Evolutionary conservation across 73 alveolate species (phyloP).

Genomic region (Loxodes magnus): DNA sequence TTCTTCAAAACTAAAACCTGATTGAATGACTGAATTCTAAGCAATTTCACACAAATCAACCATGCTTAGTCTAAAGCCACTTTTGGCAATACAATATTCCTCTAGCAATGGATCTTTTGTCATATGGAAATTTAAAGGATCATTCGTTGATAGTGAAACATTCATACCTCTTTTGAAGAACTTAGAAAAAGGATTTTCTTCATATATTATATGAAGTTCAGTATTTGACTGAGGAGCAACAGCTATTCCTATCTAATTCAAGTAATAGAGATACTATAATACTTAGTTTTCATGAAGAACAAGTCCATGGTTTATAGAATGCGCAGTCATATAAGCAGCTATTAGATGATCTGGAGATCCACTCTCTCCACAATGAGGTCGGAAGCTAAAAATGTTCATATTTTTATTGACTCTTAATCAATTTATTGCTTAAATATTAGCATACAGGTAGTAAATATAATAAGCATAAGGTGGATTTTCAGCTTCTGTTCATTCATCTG

Average conservation of each 20-base stretch:
- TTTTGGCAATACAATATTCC: conserved; percentile 22
- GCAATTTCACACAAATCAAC: not conserved
- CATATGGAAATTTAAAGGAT: conserved; percentile 54
- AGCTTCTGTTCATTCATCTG: conserved; percentile 20
- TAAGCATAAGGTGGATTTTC: conserved; percentile 51
- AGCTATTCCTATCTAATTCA: conserved; percentile 50
- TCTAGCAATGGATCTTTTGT: conserved; percentile 48
- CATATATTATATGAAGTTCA: conserved; percentile 22
- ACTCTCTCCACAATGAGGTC: conserved; percentile 69
- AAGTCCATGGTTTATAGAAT: conserved; percentile 5
- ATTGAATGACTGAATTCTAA: not conserved
- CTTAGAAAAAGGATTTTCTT: conserved; percentile 18
- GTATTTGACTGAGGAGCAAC: conserved; percentile 57
- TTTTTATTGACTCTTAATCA: conserved; percentile 31
- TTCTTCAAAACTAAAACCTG: not conserved
- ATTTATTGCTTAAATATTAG: conserved; percentile 32
- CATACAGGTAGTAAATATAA: conserved; percentile 41
- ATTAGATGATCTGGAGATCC: conserved; percentile 47
- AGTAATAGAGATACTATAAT: conserved; percentile 33
- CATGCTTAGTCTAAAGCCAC: no score
- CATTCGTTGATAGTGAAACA: conserved; percentile 55
- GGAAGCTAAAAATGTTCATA: no score
- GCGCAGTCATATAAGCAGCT: conserved; percentile 32
- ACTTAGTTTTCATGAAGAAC: conserved; percentile 15
- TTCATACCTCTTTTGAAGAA: conserved; percentile 41